Percentiles rank a stretch among this genome's conserved stretches.
Evolutionary conservation across 768 basidiomycete species (phyloP).

Genomic region (Lactarius akahatsu): DNA sequence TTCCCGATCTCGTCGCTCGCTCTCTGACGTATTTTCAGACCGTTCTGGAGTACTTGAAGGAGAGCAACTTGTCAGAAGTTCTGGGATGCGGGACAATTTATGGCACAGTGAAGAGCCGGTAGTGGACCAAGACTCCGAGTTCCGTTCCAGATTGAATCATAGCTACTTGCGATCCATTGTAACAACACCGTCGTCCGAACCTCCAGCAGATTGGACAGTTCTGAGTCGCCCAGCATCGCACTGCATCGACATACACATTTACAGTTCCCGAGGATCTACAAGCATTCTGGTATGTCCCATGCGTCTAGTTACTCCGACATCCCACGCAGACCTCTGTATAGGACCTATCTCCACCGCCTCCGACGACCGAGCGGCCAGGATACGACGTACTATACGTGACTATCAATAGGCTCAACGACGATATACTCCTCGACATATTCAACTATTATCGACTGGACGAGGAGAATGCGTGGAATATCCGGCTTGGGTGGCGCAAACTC

Average conservation of each 20-base stretch:
- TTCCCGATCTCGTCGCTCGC: background rate
- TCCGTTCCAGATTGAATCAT: background rate
- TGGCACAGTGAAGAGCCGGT: background rate
- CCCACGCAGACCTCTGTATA: background rate
- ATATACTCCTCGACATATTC: conserved; percentile 5
- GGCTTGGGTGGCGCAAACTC: conserved; percentile 14
- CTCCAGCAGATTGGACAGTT: background rate
- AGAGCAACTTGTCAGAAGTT: background rate
- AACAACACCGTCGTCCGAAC: background rate
- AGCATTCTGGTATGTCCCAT: background rate
- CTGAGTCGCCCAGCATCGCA: background rate
- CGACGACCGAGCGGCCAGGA: background rate
- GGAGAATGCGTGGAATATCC: conserved; percentile 1
- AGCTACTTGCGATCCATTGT: background rate
- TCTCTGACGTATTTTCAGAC: background rate
- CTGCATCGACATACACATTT: background rate
- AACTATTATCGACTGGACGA: background rate
- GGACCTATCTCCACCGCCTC: background rate
- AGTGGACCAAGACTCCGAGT: background rate
- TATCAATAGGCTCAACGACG: background rate
- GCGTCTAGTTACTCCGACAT: background rate
- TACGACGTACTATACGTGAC: background rate
- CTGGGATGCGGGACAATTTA: background rate
- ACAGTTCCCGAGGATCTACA: background rate
- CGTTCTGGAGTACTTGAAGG: background rate